Conservation (phyloP, 139 green algal genomes). For the Nannochloris sp. region DNA sequence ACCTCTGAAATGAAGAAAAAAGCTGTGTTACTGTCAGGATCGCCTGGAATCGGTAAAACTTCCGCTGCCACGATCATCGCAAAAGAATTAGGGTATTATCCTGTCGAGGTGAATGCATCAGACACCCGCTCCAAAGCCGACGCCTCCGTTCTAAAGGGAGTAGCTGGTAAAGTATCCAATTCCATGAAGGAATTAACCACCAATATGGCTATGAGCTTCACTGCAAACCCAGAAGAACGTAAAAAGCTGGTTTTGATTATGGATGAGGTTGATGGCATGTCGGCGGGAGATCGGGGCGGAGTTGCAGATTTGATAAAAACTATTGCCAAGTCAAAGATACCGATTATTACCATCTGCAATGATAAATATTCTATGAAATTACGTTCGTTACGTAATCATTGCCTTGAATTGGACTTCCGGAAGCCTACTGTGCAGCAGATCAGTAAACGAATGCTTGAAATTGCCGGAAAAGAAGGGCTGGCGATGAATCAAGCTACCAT, state of each 20-base stretch:
- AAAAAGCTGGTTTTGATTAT: slow-evolving; percentile 72
- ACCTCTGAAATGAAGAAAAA: slow-evolving; percentile 73
- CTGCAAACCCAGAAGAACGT: slow-evolving; percentile 26
- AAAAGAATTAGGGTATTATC: slow-evolving; percentile 61
- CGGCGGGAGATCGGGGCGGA: slow-evolving; percentile 83
- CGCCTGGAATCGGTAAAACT: slow-evolving; percentile 90
- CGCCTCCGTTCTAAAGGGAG: slow-evolving; percentile 52
- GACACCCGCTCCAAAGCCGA: slow-evolving; percentile 90
- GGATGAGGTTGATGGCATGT: slow-evolving; percentile 99
- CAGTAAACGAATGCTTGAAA: slow-evolving; percentile 61
- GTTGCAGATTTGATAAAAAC: slow-evolving; percentile 87
- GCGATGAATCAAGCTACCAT: slow-evolving; percentile 62
- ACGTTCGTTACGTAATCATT: slow-evolving; percentile 75
- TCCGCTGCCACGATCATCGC: slow-evolving; percentile 26
- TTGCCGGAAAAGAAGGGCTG: slow-evolving; percentile 76
- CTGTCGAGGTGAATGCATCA: slow-evolving; percentile 88
- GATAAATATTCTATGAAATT: slow-evolving; percentile 96
- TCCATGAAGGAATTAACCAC: slow-evolving; percentile 85
- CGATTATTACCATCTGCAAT: slow-evolving; percentile 99
- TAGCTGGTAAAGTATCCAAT: slow-evolving; percentile 83
- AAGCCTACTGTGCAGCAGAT: slow-evolving; percentile 76
- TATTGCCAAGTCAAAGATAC: slow-evolving; percentile 79
- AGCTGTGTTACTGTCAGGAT: slow-evolving; percentile 83
- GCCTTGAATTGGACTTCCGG: slow-evolving; percentile 79
- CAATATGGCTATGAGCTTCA: slow-evolving; percentile 53